Base-by-base conservation (phyloP, 345 rosid species). In the Boechera stricta region DNA sequence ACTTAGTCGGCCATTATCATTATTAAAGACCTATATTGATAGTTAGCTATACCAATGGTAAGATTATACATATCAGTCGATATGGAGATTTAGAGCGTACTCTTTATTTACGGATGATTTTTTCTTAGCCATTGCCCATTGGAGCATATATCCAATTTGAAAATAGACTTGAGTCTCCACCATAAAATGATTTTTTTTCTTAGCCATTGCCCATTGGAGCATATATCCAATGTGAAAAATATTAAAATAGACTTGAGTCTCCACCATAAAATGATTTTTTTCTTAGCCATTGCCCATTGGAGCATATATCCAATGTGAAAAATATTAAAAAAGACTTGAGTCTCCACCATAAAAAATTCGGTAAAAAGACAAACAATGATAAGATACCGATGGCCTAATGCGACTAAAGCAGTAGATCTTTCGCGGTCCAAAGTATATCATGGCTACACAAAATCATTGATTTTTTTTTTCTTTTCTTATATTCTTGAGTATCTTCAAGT, bases 341-440 rank as follows among this genome's bases (percentile, higher is more conserved):
- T 52, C 5, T 49, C 2, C 56, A 21, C 29, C 56, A 0, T 24
- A 9, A 7, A 2, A 21, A 53, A 4, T 4, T 24, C 13, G 31
- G 15, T 24, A 3, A 4, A 18, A 8, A 8, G 2, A 18, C 7
- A 47, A 18, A 18, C 10, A 18, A 51, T 51, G 29, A 18, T 21
- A 51, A 7, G 28, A 21, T 51, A 51, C 3, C 28, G 10, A 3
- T 16, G n/a, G 4, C 47, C 31, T 9, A 60, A 60, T 60, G 64
- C 31, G 12, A 65, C 41, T 31, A 31, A 47, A 52, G 21, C 49
- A 53, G 8, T 28, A 71, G 67, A 71, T 71, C 47, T 71, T 71
- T 45, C 6, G 35, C 33, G 66, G 57, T 71, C 75, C 74, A 44
- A n/a, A 57, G 39, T 41, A 55, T 56, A 54, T 70, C 12, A 56